Base-by-base conservation (phyloP, 1,139 yeast genomes). In the Taphrina deformans region DNA sequence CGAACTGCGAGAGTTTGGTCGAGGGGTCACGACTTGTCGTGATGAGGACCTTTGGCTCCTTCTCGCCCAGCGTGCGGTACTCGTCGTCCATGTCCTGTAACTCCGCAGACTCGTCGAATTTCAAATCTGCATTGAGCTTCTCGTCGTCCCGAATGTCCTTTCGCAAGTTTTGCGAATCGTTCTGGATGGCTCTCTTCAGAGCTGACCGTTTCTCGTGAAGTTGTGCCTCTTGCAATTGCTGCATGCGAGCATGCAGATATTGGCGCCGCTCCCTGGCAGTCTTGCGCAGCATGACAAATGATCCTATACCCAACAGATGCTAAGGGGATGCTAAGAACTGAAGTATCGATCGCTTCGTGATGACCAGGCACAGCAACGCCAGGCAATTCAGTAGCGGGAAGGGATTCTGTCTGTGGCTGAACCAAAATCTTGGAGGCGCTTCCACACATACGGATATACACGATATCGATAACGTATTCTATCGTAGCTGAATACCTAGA, bases 251-350 rank as follows among this genome's bases (percentile, higher is more conserved):
- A 79, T 89, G 93, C 51, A 92, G 80, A 72, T 91, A 93, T 73
- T 93, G 98, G 77, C 96, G 84, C 79, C 98, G 84, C 76, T 92
- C 97, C 79, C 98, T 85, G 21, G 97, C 97, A 74, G 91, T 96
- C 79, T 89, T 85, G 78, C 99, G 84, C 68, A 69, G 45, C 68
- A 64, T 63, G 46, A n/a, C n/a, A n/a, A n/a, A n/a, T n/a, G n/a
- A n/a, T n/a, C n/a, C n/a, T n/a, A n/a, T n/a, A n/a, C n/a, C n/a
- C n/a, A n/a, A n/a, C n/a, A n/a, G n/a, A n/a, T n/a, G n/a, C n/a
- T n/a, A n/a, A n/a, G n/a, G n/a, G n/a, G n/a, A n/a, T n/a, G n/a
- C n/a, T n/a, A n/a, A n/a, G n/a, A n/a, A n/a, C n/a, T n/a, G n/a
- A n/a, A n/a, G n/a, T n/a, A n/a, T n/a, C n/a, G n/a, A n/a, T n/a